These are phyloP conservation scores for Chondrus crispus DNA, from an alignment of 23 red algal species.

Conservation along the genomic window DNA sequence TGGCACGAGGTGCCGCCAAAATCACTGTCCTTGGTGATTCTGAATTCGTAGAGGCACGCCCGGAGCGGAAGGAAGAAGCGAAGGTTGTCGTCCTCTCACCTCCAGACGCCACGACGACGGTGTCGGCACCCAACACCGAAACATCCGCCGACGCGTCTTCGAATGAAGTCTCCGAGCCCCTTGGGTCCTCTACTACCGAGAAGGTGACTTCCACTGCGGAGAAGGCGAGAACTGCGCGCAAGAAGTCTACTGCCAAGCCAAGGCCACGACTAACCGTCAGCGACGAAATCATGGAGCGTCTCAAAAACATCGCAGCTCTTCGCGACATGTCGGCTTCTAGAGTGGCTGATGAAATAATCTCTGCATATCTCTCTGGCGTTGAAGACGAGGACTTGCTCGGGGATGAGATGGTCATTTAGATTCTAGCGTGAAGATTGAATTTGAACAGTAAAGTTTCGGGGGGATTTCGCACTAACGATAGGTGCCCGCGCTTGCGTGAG, in stretches of 20 bases:
- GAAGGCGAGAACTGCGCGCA: neutral
- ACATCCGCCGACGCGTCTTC: too few relatives aligned
- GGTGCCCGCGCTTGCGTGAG: too few relatives aligned
- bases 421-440: neutral
- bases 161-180: neutral
- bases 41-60: neutral
- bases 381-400: constrained; percentile 37
- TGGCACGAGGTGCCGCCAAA: neutral
- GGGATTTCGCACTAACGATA: neutral
- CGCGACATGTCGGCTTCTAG: constrained; percentile 65
- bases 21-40: neutral
- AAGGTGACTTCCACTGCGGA: neutral
- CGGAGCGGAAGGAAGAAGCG: neutral
- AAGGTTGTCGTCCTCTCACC: too few relatives aligned
- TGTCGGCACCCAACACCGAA: too few relatives aligned
- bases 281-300: constrained; percentile 72
- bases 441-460: neutral
- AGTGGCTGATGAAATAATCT: constrained; percentile 71
- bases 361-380: constrained; percentile 41
- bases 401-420: neutral
- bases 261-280: constrained; percentile 65
- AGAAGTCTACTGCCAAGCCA: neutral
- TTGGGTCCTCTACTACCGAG: too few relatives aligned
- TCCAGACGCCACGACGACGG: too few relatives aligned
- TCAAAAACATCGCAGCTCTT: constrained; percentile 57